Evolutionary conservation across 148 eudicot species (phyloP), one percentile per base, ranked within the genome.

Genomic region (Heliamphora exappendiculata): DNA sequence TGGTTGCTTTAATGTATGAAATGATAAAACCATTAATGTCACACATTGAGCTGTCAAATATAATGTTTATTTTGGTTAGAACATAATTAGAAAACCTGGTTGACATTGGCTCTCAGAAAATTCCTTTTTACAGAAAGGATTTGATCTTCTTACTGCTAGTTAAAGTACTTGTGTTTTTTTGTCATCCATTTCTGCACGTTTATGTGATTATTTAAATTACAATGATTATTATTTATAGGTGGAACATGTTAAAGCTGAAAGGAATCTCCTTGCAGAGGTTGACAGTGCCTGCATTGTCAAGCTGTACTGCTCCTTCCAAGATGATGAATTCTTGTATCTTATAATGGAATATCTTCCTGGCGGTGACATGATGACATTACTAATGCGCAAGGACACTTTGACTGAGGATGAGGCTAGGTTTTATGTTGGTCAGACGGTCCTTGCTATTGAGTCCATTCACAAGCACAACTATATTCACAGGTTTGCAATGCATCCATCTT

Each of bases 261-360:
- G 85, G 68, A 82, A 82, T 60, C 73, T 82, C 33, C 82, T 82
- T 72, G 85, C 85, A 11, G 85, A 82, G 73, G 85, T 82, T 75
- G 85, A 79, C 33, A 82, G 85, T 70, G 64, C 55, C 51, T 82
- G 82, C 73, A 82, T 82, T 64, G 85, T 82, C 39, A 79, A 82
- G 53, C 80, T 82, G 13, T 82, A 79, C 60, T 82, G 77, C 75
- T 82, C 84, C 19, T 81, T 82, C 39, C 85, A 82, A 72, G 85
- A 82, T 72, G 82, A 79, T n/a, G 85, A 83, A 45, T 83, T 64
- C 49, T 49, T 83, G 50, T 83, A 83, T 76, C 85, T 83, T 53
- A 83, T 83, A 53, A 83, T 83, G 85, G 85, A 83, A 62, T 83
- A 83, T 80, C 83, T 83, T 49, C 85, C 85, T 62, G 86, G 86